Percentiles rank a stretch among this genome's conserved stretches.
phyloP scores from a whole-genome alignment of 768 basidiomycete genomes.

The Zangia roseola region DNA sequence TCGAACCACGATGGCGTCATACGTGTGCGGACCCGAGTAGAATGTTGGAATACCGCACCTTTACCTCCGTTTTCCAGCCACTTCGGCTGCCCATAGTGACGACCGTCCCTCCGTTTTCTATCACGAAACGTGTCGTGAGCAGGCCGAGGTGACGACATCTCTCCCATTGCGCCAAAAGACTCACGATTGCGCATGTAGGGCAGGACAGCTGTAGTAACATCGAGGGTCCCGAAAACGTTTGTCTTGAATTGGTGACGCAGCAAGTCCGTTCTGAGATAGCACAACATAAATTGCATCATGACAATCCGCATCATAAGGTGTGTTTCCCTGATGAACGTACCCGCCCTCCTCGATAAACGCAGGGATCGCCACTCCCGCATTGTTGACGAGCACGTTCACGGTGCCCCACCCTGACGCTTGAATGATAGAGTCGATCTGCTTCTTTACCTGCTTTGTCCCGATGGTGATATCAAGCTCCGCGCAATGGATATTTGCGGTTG shows the following conservation, averaged over 20 bases:
- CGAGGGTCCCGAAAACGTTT: conserved; percentile 36
- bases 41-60: conserved; percentile 17
- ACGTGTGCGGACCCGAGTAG: neutral
- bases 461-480: conserved; percentile 53
- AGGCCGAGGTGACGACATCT: neutral
- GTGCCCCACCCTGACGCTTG: conserved; percentile 42
- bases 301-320: neutral
- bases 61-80: conserved; percentile 46
- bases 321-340: conserved; percentile 38
- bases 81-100: conserved; percentile 55
- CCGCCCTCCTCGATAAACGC: conserved; percentile 58
- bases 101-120: conserved; percentile 41
- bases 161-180: neutral
- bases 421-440: conserved; percentile 42
- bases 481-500: conserved; percentile 36
- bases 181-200: conserved; percentile 45
- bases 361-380: conserved; percentile 50
- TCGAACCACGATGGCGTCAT: neutral
- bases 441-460: conserved; percentile 41
- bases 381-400: conserved; percentile 65
- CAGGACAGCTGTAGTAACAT: conserved; percentile 51
- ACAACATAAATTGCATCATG: neutral
- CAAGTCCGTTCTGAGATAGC: conserved; percentile 22
- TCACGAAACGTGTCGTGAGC: neutral
- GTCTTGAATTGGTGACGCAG: conserved; percentile 43